Percentiles rank a stretch among this genome's conserved stretches.
Conservation (phyloP, 2,329 filamentous ascomycete genomes). For the Fusarium armeniacum region DNA sequence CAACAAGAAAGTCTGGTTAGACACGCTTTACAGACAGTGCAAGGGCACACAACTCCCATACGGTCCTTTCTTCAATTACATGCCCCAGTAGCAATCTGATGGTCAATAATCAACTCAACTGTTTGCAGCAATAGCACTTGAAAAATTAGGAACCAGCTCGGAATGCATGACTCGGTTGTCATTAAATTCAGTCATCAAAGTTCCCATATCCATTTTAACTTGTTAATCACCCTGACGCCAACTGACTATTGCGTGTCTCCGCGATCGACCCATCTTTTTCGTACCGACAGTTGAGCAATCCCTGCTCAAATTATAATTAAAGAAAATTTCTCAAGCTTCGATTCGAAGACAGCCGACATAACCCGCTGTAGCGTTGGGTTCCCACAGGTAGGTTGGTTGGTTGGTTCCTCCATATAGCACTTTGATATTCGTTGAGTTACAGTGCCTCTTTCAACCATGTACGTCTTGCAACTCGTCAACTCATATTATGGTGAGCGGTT, state of each 20-base stretch:
- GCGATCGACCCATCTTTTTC: constrained; percentile 43
- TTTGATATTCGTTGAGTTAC: neutral
- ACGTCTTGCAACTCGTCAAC: constrained; percentile 15
- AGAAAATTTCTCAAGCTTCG: constrained; percentile 6
- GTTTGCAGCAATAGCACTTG: neutral
- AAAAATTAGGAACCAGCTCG: constrained; percentile 2
- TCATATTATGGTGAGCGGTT: constrained; percentile 12
- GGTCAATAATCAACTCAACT: neutral
- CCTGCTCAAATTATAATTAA: constrained; percentile 29
- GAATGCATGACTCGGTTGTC: constrained; percentile 40
- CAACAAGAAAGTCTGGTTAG: constrained; percentile 14
- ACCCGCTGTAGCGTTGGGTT: neutral
- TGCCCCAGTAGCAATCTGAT: neutral
- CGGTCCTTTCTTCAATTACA: neutral
- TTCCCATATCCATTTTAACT: constrained; percentile 27
- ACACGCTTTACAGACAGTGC: constrained; percentile 6
- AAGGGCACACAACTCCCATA: constrained; percentile 12
- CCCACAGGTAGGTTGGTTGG: constrained; percentile 18
- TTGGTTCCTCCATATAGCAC: neutral
- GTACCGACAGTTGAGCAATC: constrained; percentile 29
- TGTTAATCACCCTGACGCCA: constrained; percentile 22
- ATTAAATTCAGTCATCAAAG: constrained; percentile 37
- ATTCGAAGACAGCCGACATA: constrained; percentile 9
- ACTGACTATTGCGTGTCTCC: constrained; percentile 26
- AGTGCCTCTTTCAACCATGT: constrained; percentile 23